Conservation (phyloP, 305 asterid species). For the Fraxinus dipetala region DNA sequence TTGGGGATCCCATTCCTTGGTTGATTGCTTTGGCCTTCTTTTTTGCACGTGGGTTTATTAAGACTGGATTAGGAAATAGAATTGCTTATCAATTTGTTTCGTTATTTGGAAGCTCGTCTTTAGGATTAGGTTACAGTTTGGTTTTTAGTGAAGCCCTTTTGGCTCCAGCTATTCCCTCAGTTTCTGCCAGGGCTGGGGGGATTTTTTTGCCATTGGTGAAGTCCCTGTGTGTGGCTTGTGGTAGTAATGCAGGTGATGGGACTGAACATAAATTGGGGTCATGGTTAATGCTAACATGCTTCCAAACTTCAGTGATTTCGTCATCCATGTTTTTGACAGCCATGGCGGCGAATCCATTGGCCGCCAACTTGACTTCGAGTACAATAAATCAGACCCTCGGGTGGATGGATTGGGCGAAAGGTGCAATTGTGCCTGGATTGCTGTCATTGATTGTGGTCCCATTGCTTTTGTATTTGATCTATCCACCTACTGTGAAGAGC, state of each 20-base stretch:
- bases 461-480: conserved; percentile 40
- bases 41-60: conserved; percentile 87
- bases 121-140: conserved; percentile 88
- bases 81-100: conserved; percentile 87
- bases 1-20: conserved; percentile 98
- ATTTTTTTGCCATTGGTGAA: conserved; percentile 85
- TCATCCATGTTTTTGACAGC: conserved; percentile 93
- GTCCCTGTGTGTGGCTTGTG: conserved; percentile 86
- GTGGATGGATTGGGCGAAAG: conserved; percentile 99
- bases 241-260: conserved; percentile 89
- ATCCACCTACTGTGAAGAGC: conserved; percentile 71
- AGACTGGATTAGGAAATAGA: conserved; percentile 87
- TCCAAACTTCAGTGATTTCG: conserved; percentile 90
- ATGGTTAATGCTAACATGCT: conserved; percentile 93
- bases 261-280: conserved; percentile 82
- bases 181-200: conserved; percentile 97
- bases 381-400: conserved; percentile 70
- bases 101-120: conserved; percentile 72
- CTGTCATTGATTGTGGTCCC: conserved; percentile 79
- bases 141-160: conserved; percentile 93
- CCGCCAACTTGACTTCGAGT: conserved; percentile 65
- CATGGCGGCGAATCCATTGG: conserved; percentile 96
- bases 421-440: conserved; percentile 91
- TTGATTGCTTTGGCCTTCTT: conserved; percentile 87
- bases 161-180: conserved; percentile 96